Conservation (phyloP, 441 rosid genomes). For the Iberis amara region DNA sequence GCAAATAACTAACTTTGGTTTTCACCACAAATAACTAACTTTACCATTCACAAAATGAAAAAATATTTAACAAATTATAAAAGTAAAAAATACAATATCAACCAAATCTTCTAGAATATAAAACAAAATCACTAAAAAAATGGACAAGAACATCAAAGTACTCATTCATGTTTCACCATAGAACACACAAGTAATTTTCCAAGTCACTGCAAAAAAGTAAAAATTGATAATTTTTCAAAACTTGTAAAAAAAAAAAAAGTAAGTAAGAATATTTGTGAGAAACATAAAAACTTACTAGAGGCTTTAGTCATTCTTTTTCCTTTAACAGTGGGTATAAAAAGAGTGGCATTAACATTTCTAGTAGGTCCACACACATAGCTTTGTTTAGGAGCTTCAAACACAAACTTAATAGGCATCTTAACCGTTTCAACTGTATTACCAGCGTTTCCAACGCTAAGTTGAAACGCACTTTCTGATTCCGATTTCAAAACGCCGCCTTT, state of each 20-base stretch:
- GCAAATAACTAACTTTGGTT: no score
- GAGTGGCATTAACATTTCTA: neutral
- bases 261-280: no score
- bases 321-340: neutral
- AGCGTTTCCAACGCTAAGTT: neutral
- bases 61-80: no score
- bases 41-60: no score
- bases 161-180: neutral
- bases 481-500: neutral
- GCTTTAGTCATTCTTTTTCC: neutral
- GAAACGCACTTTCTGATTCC: neutral
- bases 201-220: neutral
- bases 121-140: no score
- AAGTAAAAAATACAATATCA: no score
- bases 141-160: no score
- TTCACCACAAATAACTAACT: no score
- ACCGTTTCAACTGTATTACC: neutral
- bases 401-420: neutral
- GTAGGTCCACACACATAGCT: neutral
- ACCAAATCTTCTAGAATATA: no score
- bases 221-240: no score
- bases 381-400: neutral
- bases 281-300: neutral
- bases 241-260: no score
- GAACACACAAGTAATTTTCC: neutral